Evolutionary conservation across 23 red algal species (phyloP), one percentile per base, ranked within the genome.

Genomic region (Agarophyton chilense): DNA sequence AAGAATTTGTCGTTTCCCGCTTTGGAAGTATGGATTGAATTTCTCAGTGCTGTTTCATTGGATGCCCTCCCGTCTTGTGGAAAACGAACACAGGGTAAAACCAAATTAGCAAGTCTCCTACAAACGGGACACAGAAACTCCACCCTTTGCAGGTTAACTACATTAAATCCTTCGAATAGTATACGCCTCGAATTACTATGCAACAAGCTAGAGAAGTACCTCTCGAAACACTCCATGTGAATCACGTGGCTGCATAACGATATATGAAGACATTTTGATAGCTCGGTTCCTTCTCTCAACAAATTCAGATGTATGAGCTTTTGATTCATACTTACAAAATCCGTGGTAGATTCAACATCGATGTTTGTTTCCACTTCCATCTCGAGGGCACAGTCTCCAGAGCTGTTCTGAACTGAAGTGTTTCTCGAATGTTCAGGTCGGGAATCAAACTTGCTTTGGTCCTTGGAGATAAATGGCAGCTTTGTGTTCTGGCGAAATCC

Each of bases 81-180:
- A 21, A 70, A 40, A 42, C 38, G 34, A n/a, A 70, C 64, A 42
- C 85, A 36, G 6, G 94, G 94, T 33, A 96, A 44, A 79, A 96
- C 68, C 29, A 85, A 63, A 65, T 96, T 96, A 6, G 94, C 87
- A 72, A 96, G 49, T 51, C 94, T 75, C 67, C 94, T 54, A 63
- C 94, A 96, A 44, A 62, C 94, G 1, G 94, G 94, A 56, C 94
- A 96, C 17, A 96, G 54, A 58, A 92, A 96, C 52, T 96, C 94
- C 22, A 81, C 47, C 28, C 52, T 74, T 21, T 77, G 41, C 9
- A 95, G 60, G 72, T 95, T 72, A 10, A 87, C 65, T 8, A 95
- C 77, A 36, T 89, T 72, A 53, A 51, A 43, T 13, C 92, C 92
- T 55, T 89, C 92, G 47, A 80, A 95, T 0, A 73, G 44, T 5